Evolutionary conservation across 257 asterid species (phyloP), one percentile per base, ranked within the genome.

Genomic region (Przewalskia tangutica): DNA sequence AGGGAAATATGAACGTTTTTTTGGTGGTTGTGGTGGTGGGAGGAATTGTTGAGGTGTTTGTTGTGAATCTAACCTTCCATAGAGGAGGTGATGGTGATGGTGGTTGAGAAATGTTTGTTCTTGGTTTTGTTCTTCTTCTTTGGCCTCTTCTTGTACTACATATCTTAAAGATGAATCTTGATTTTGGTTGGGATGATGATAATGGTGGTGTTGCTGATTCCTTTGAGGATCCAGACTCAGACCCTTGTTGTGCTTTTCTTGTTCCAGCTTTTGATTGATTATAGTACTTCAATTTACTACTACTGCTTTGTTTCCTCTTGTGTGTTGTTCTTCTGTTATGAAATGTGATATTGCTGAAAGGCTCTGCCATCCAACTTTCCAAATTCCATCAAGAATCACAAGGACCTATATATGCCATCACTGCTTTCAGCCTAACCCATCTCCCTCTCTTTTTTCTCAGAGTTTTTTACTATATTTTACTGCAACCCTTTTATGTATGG

Each of bases 191-290:
- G 80, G 92, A 64, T 81, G 62, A n/a, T 34, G 88, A 16, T 83
- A 83, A 58, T 23, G 85, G 54, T 50, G 90, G 68, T 83, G 91
- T 34, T 76, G 85, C 50, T 82, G 89, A 80, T 89, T 89, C 90
- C 86, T 89, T 71, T 87, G 97, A 88, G 98, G 91, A 94, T 95
- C 99, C 99, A 95, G 98, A 90, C 84, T 94, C 97, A 85, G 92
- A 87, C 89, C 89, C 90, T 87, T 84, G 79, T 83, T 59, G 66
- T 68, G 67, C 70, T 78, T 79, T 11, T 85, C 91, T 77, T 83
- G 85, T 85, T 93, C 97, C 98, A 93, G 98, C 91, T 90, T 92
- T 89, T 87, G 85, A 85, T 81, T 81, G 84, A 48, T 66, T 77
- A 51, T 34, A 32, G 77, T 70, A 73, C 78, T 77, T 55, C 58